Evolutionary conservation across 768 basidiomycete species (phyloP), one percentile per base, ranked within the genome.

Genomic region (Leucocoprinus sp.): DNA sequence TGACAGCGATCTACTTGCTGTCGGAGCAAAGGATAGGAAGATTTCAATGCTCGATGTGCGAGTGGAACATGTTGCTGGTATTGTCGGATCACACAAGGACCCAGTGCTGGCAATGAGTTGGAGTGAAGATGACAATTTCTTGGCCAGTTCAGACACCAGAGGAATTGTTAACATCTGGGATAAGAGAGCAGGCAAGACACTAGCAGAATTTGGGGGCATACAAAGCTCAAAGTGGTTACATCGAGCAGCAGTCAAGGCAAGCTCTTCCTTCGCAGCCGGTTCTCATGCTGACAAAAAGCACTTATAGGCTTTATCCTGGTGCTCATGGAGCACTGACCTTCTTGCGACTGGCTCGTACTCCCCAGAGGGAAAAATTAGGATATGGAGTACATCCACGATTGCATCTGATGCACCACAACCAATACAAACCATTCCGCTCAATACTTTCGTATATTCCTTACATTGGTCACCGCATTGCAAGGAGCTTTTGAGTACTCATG

Each of bases 81-180:
- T 76, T 8, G 34, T 54, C 19, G 80, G 78, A 12, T 81, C 84
- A 58, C 64, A 62, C 43, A 50, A 50, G 15, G 42, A 42, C 14
- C 43, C 50, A 26, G 82, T 92, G 24, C 77, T 85, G 50, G 84
- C 85, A 2, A 55, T 92, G 22, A 78, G 78, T 35, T 93, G 88
- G 88, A 75, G 83, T 43, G 53, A 66, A 2, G 84, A 86, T 51
- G 84, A 86, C 0, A 75, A 77, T 50, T 71, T 85, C 42, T 67
- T 96, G 12, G 93, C 93, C 0, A 88, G 83, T 37, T 85, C 88
- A 1, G 93, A 91, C 7, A 82, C 84, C 53, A 80, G 85, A 56
- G 93, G 93, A 49, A 81, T 82, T 31, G 86, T 93, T 23, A 82
- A 86, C 55, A 78, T 92, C 9, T 90, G 84, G 81, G 86, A 90